Evolutionary conservation across 2,329 filamentous ascomycete genomes (phyloP).

Genomic region (Fusarium mexicanum): DNA sequence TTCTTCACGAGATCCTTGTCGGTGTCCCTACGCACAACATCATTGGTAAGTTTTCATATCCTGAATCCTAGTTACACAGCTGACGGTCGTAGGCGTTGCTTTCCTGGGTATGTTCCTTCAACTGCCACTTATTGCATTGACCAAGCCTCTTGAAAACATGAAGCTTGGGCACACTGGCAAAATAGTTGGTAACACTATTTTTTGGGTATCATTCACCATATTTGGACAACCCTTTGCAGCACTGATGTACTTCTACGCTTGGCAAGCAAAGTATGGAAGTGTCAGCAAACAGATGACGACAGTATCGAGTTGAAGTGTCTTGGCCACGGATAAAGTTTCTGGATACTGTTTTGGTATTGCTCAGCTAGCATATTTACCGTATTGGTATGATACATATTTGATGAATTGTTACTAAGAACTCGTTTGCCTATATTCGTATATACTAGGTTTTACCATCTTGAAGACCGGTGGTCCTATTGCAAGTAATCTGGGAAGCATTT

Average conservation of each 20-base stretch:
- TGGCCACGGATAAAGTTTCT: background rate
- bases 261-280: constrained; percentile 97
- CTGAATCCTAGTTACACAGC: background rate
- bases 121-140: constrained; percentile 85
- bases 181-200: constrained; percentile 89
- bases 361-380: background rate
- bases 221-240: constrained; percentile 94
- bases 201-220: constrained; percentile 96
- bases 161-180: constrained; percentile 75
- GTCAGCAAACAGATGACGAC: constrained; percentile 62
- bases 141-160: constrained; percentile 81
- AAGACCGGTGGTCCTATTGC: background rate
- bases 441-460: background rate
- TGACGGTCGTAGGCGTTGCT: constrained; percentile 73
- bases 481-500: background rate
- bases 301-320: constrained; percentile 3
- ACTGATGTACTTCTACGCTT: constrained; percentile 95
- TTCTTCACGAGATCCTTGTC: constrained; percentile 92
- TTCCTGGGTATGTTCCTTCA: constrained; percentile 95
- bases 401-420: background rate
- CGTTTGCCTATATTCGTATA: background rate
- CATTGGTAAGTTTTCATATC: constrained; percentile 68
- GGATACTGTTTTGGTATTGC: background rate
- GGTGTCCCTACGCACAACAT: constrained; percentile 95
- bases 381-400: constrained; percentile 4